Base-by-base conservation (phyloP, 371 early-diverging fungal genomes). In the Funneliformis caledonium region DNA sequence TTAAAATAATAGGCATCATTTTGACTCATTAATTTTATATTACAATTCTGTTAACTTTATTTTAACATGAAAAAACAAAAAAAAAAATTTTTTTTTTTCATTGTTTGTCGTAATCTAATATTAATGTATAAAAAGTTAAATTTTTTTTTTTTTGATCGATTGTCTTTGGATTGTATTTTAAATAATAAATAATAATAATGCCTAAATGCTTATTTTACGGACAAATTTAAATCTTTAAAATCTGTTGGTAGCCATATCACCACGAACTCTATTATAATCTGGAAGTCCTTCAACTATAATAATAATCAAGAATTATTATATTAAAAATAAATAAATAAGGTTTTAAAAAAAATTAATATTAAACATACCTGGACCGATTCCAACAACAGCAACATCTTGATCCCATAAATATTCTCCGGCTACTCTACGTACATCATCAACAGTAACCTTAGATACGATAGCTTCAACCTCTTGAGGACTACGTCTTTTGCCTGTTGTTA, bases 381-480 rank as follows among this genome's bases (percentile, higher is more conserved):
- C 98, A 80, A 97, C 97, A 43, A 97, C 92, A 59, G 95, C 95
- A 33, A 96, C 91, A 83, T 98, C 96, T 77, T 90, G 88, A 87
- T 96, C 96, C 91, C 94, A 94, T 77, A 96, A 89, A 87, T 97
- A 96, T 85, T 97, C 90, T 65, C 85, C 85, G 52, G 97, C 96
- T 56, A 94, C 97, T 74, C 96, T 92, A 87, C 92, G 92, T 50
- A 99, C 95, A 83, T 97, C 95, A 60, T 88, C 88, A 7, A 92
- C 93, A 26, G 95, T 94, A 83, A 97, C 91, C 85, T 91, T 86
- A 85, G 93, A 94, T 80, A 98, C 92, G 72, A 93, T 86, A 65
- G 91, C 88, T 81, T 96, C 96, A 43, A 97, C 85, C 86, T 96
- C 95, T 83, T 91, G 89, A 37, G 95, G 95, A 61, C 91, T 88